Evolutionary conservation across 2,329 filamentous ascomycete genomes (phyloP).

Genomic region (Cylindrodendrum hubeiense): DNA sequence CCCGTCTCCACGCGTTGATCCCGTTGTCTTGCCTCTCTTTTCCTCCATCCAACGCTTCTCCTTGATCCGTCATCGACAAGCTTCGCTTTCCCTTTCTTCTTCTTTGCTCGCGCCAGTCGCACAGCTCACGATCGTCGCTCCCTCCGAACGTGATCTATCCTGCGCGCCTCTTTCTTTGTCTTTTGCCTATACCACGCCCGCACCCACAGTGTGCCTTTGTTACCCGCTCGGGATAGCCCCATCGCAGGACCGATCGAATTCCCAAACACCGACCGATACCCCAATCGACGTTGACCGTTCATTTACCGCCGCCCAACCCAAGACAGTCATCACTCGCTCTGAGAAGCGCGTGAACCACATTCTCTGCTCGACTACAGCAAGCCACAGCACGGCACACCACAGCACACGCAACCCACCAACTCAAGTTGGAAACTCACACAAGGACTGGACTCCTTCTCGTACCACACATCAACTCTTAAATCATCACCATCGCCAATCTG

Average conservation of each 20-base stretch:
- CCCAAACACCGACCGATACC: conserved; percentile 39
- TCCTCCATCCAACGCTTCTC: conserved; percentile 33
- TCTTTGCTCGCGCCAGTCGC: conserved; percentile 34
- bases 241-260: conserved; percentile 46
- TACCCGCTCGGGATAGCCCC: conserved; percentile 36
- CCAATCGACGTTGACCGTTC: conserved; percentile 48
- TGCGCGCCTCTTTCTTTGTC: conserved; percentile 35
- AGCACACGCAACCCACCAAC: conserved; percentile 30
- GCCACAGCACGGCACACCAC: conserved; percentile 8
- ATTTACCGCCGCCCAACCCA: conserved; percentile 29
- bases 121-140: conserved; percentile 34
- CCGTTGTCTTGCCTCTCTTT: conserved; percentile 23
- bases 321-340: conserved; percentile 23
- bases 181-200: conserved; percentile 8
- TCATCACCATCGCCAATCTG: background rate
- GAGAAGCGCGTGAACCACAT: conserved; percentile 28
- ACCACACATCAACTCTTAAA: conserved; percentile 30
- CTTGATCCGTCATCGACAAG: conserved; percentile 39
- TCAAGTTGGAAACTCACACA: conserved; percentile 34
- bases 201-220: conserved; percentile 23
- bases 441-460: conserved; percentile 46
- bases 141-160: conserved; percentile 35
- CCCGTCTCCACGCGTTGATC: conserved; percentile 30
- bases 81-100: conserved; percentile 39
- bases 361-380: conserved; percentile 35